Conservation (phyloP, 768 basidiomycete genomes). For the Mycena sanguinolenta region DNA sequence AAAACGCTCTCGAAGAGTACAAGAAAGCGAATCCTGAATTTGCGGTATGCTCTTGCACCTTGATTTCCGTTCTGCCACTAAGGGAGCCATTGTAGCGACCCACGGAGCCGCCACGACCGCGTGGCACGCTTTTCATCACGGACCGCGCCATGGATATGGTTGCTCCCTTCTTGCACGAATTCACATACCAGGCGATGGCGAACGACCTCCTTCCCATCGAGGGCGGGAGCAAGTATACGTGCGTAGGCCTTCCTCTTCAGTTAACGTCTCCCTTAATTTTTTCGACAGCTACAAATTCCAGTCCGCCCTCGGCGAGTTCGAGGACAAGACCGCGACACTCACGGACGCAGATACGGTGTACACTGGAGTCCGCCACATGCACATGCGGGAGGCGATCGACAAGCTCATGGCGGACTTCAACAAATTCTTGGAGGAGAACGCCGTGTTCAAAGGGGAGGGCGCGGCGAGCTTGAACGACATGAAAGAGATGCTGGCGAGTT, state of each 20-base stretch:
- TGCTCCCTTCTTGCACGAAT: slow-evolving; percentile 94
- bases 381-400: slow-evolving; percentile 99
- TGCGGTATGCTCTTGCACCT: slow-evolving; percentile 68
- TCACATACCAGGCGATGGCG: slow-evolving; percentile 99
- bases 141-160: slow-evolving; percentile 97
- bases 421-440: slow-evolving; percentile 93
- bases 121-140: slow-evolving; percentile 89
- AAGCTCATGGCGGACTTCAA: slow-evolving; percentile 97
- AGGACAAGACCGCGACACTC: slow-evolving; percentile 90
- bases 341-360: slow-evolving; percentile 91
- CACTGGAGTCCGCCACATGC: slow-evolving; percentile 95
- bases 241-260: slow-evolving; percentile 48
- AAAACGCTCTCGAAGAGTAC: slow-evolving; percentile 87
- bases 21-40: slow-evolving; percentile 90
- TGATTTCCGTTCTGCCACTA: background rate
- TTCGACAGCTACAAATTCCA: slow-evolving; percentile 89
- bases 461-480: slow-evolving; percentile 95
- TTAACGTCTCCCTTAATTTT: slow-evolving; percentile 2
- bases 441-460: slow-evolving; percentile 91
- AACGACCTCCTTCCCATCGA: slow-evolving; percentile 93
- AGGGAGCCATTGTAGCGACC: slow-evolving; percentile 58
- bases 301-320: slow-evolving; percentile 85
- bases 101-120: slow-evolving; percentile 71
- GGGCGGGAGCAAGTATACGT: slow-evolving; percentile 90
- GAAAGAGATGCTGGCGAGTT: slow-evolving; percentile 97